A percentile compares a stretch with the other conserved stretches of the same genome.
phyloP scores from a whole-genome alignment of 768 basidiomycete genomes.

The Suillus tomentosus region DNA sequence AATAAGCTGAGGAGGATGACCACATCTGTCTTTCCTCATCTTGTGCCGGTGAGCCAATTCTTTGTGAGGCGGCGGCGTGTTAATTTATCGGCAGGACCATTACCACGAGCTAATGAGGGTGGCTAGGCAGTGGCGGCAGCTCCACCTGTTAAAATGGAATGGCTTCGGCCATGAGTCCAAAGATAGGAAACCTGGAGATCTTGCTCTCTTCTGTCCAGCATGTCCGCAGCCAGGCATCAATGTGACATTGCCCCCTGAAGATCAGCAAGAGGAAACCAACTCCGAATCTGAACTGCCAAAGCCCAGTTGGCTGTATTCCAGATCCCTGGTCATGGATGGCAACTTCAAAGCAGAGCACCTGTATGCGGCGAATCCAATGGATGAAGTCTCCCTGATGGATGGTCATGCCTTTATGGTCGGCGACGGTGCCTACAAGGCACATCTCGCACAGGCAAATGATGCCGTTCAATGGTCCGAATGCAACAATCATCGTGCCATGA shows the following conservation, averaged over 20 bases:
- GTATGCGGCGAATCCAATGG: neutral
- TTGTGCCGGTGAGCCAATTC: neutral
- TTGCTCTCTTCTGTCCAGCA: slow-evolving; percentile 2
- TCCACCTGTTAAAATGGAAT: neutral
- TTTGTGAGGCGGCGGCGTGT: too few relatives aligned
- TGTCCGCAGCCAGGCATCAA: neutral
- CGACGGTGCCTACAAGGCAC: neutral
- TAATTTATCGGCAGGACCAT: neutral
- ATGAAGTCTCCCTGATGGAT: neutral
- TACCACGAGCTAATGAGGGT: neutral
- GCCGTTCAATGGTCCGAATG: neutral
- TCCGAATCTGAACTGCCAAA: neutral
- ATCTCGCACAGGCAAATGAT: neutral
- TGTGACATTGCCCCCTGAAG: slow-evolving; percentile 7
- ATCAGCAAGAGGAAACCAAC: neutral
- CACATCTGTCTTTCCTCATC: neutral
- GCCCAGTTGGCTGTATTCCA: neutral
- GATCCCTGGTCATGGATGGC: neutral
- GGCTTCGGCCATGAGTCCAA: neutral
- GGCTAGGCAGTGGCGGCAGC: neutral
- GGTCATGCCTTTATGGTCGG: too few relatives aligned
- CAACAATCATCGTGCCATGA: neutral
- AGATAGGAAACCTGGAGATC: neutral
- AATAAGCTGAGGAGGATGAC: neutral
- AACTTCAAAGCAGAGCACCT: neutral